Conservation (phyloP, 75 land plant species). For the Ceratopteris richardii region DNA sequence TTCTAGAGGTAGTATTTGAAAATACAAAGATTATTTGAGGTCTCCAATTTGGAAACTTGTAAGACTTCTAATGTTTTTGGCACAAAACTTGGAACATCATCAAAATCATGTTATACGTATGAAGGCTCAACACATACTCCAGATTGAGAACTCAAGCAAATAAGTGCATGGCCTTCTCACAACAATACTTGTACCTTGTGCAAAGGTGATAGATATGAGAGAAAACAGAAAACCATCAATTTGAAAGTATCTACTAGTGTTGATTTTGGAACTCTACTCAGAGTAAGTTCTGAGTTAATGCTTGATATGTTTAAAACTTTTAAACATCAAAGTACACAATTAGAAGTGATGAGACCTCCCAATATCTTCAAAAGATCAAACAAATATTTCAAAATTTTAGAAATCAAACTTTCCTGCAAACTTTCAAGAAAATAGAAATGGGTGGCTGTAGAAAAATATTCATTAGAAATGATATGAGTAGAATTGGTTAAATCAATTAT, state of each 20-base stretch:
- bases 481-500: too few relatives aligned
- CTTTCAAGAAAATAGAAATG: too few relatives aligned
- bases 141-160: conserved; percentile 23
- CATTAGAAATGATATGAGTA: too few relatives aligned
- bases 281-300: conserved; percentile 30
- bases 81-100: conserved; percentile 29
- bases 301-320: too few relatives aligned
- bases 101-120: conserved; percentile 22
- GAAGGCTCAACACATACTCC: conserved; percentile 39
- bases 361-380: too few relatives aligned
- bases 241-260: conserved; percentile 34
- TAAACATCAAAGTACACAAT: too few relatives aligned
- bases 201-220: conserved; percentile 22
- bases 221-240: conserved; percentile 24
- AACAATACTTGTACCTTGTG: conserved; percentile 16
- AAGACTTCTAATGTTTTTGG: conserved; percentile 27
- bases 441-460: too few relatives aligned
- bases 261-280: conserved; percentile 30
- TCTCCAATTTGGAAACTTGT: conserved; percentile 24
- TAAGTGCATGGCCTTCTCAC: not conserved
- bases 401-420: too few relatives aligned
- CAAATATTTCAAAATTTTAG: too few relatives aligned
- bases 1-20: conserved; percentile 29
- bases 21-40: conserved; percentile 27
- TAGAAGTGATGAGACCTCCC: too few relatives aligned